Conservation (phyloP, 2,329 filamentous ascomycete genomes). For the Cercospora zeae-maydis region DNA sequence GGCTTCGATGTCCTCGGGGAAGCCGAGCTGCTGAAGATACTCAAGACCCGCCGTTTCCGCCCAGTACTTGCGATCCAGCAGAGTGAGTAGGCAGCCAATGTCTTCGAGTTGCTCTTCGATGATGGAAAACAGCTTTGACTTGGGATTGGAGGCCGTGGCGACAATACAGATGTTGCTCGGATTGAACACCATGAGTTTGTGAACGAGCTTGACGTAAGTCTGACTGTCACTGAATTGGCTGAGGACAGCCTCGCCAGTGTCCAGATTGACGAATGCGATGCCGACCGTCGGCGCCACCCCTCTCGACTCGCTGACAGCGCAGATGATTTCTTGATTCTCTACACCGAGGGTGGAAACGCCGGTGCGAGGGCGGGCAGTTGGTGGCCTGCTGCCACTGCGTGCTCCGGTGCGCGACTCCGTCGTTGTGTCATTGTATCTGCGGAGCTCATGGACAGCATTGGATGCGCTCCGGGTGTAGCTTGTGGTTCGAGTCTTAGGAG, state of each 20-base stretch:
- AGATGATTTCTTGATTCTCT: slow-evolving; percentile 70
- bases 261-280: slow-evolving; percentile 74
- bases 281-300: slow-evolving; percentile 81
- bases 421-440: slow-evolving; percentile 24
- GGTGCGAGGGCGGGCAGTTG: slow-evolving; percentile 48
- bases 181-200: slow-evolving; percentile 77
- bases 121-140: slow-evolving; percentile 70
- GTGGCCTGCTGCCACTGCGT: slow-evolving; percentile 27
- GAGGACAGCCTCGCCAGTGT: slow-evolving; percentile 77
- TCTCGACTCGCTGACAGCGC: slow-evolving; percentile 82
- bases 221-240: slow-evolving; percentile 92
- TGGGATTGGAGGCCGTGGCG: slow-evolving; percentile 64
- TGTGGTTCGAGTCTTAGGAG: background rate
- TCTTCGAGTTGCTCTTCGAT: slow-evolving; percentile 68
- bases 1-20: slow-evolving; percentile 73
- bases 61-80: slow-evolving; percentile 77
- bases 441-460: slow-evolving; percentile 13
- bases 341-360: slow-evolving; percentile 56
- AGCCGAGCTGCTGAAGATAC: slow-evolving; percentile 74
- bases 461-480: slow-evolving; percentile 11
- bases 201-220: slow-evolving; percentile 81
- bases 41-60: slow-evolving; percentile 74
- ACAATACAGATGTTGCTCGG: slow-evolving; percentile 79
- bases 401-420: slow-evolving; percentile 24
- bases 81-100: slow-evolving; percentile 54